These are phyloP conservation scores for Cylindrotheca closterium DNA, from an alignment of 108 stramenopile genomes.

Conservation along the genomic window DNA sequence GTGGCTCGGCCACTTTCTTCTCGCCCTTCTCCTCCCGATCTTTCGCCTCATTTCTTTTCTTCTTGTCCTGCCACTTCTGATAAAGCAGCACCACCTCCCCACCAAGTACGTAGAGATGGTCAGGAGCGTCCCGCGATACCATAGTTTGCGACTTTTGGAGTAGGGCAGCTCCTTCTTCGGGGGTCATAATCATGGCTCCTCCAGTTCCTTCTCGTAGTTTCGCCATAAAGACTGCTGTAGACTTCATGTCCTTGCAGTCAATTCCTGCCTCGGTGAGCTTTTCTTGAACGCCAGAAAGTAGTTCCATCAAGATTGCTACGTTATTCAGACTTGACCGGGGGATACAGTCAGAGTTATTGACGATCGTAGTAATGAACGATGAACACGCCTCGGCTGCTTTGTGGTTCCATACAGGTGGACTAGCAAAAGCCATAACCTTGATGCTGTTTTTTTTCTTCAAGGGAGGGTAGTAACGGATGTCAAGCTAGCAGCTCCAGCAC, in stretches of 20 bases:
- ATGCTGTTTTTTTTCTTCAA: background rate
- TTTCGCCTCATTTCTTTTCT: background rate
- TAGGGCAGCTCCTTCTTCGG: slow-evolving; percentile 19
- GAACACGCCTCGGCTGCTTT: slow-evolving; percentile 28
- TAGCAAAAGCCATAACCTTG: slow-evolving; percentile 50
- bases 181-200: slow-evolving; percentile 34
- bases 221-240: slow-evolving; percentile 11
- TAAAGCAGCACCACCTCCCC: slow-evolving; percentile 41
- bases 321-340: slow-evolving; percentile 42
- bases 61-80: slow-evolving; percentile 17
- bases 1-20: slow-evolving; percentile 4
- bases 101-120: slow-evolving; percentile 50
- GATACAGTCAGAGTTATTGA: slow-evolving; percentile 61
- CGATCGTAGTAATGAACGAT: slow-evolving; percentile 54
- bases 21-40: background rate
- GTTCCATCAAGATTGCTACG: slow-evolving; percentile 25
- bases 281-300: slow-evolving; percentile 33
- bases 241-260: slow-evolving; percentile 13
- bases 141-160: slow-evolving; percentile 11
- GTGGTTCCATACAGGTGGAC: slow-evolving; percentile 48
- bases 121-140: slow-evolving; percentile 27
- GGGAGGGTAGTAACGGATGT: slow-evolving; percentile 29
- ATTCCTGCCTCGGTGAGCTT: slow-evolving; percentile 36
- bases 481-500: slow-evolving; percentile 51
- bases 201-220: slow-evolving; percentile 28